Base-by-base conservation (phyloP, 2,329 filamentous ascomycete genomes). In the Setomelanomma holmii region DNA sequence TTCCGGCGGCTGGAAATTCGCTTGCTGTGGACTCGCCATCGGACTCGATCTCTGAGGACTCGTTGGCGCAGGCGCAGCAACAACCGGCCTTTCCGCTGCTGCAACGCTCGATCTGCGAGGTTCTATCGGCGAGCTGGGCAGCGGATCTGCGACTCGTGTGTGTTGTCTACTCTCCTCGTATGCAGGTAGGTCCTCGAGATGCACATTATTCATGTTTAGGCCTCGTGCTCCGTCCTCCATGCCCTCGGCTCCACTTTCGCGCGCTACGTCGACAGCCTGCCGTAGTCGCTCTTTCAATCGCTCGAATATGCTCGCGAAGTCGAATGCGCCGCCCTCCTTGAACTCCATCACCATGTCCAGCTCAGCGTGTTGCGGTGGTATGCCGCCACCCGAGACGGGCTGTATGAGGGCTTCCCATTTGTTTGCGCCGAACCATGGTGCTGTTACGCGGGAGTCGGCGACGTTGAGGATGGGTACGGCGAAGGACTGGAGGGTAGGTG, bases 311-410 rank as follows among this genome's bases (percentile, higher is more conserved):
- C 86, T 84, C 66, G 93, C 88, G 69, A 96, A 98, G 63, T 96
- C 92, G 73, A 89, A 95, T 52, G 93, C 93, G n/a, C 93, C 93
- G 38, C 93, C 93, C 57, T 98, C 93, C 71, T 92, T 93, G 80
- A 98, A 98, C 19, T 88, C 92, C 66, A 97, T 83, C 72, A 90
- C 92, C 61, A 96, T 75, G 66, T 95, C 91, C 38, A 96, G 81
- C 22, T 87, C 86, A 16, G 88, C 83, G 56, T 91, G 83, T 19
- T 88, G 84, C 4, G 88, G 77, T 0, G 93, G 90, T 44, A 97
- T 90, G 43, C 91, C 90, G 33, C 95, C 95, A 30, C 90, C 90
- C 1, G 88, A 79, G 20, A 96, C 90, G 1, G 93, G 91, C 64
- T 89, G 88, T 52, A 96, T 86, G 39, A 88, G 79, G 20, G 89